A percentile compares a stretch with the other conserved stretches of the same genome.
Conservation (phyloP, 306 rosid genomes). For the Quercus variabilis region DNA sequence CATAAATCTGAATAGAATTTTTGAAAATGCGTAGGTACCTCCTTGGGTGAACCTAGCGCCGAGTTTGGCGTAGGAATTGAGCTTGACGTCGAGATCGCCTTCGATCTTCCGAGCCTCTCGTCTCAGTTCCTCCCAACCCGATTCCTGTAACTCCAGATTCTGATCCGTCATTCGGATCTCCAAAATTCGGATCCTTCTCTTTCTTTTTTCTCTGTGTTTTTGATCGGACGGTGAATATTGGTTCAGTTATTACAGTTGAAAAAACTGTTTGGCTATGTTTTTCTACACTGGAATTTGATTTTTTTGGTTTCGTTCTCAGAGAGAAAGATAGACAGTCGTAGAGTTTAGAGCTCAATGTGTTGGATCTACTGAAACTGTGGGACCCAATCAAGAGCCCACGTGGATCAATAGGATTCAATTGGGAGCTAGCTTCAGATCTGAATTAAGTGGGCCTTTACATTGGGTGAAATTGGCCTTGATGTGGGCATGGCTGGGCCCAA, state of each 20-base stretch:
- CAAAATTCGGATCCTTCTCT: conserved; percentile 24
- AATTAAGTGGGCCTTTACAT: too few species aligned
- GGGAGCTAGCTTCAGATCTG: too few species aligned
- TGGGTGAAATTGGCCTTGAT: too few species aligned
- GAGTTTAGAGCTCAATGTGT: background rate
- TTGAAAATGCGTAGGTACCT: conserved; percentile 30
- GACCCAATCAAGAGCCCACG: too few species aligned
- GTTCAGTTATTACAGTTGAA: conserved; percentile 39
- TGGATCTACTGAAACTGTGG: background rate
- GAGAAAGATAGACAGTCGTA: background rate
- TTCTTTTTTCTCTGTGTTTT: background rate
- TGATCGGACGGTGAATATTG: conserved; percentile 13
- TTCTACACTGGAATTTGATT: background rate
- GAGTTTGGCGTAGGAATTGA: conserved; percentile 85
- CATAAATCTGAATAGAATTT: too few species aligned
- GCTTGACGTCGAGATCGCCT: conserved; percentile 97
- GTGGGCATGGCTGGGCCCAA: accelerated
- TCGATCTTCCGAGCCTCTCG: conserved; percentile 96
- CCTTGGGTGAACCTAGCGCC: conserved; percentile 91
- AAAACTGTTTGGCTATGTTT: background rate
- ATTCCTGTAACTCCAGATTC: conserved; percentile 91
- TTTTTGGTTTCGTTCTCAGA: background rate
- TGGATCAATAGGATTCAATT: too few species aligned
- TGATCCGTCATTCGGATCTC: conserved; percentile 64
- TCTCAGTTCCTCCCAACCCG: conserved; percentile 98